Evolutionary conservation across 2,329 filamentous ascomycete species (phyloP), one percentile per base, ranked within the genome.

Genomic region (Trichophyton benhamiae): DNA sequence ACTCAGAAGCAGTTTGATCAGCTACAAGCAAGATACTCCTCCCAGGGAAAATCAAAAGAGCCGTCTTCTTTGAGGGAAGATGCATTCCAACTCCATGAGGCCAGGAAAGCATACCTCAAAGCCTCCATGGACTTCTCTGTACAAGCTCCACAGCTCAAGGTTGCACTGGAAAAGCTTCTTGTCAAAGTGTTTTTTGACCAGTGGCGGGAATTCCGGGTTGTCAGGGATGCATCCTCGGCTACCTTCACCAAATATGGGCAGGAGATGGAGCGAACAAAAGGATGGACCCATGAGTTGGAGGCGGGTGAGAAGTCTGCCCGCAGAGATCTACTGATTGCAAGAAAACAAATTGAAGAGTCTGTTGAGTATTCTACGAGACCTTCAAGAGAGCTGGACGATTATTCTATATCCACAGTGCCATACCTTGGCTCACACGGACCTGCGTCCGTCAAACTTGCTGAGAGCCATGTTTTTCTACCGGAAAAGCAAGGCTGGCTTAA

Each of bases 401-500:
- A 99, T 72, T 88, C 88, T 65, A 80, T 88, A 6, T 95, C 89
- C 0, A 96, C 92, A 0, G 90, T 96, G 2, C 89, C 91, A 6
- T 96, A 90, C 70, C 80, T 96, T 17, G 88, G 89, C 5, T 87
- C 78, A 7, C 78, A 85, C 68, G 79, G 87, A 1, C 84, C 89
- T 0, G 81, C 88, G 36, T 83, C 78, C 0, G 75, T 87, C 9
- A 85, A 86, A 62, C 80, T 80, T 53, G 71, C 73, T 13, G 72
- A 74, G 48, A 76, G 76, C 20, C 67, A 68, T 44, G 65, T 60
- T 38, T 71, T 72, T 69, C 82, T 72, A 71, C 78, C 69, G 65
- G 91, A 96, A 74, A 97, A 96, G 73, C 94, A 97, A 73, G 91
- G 92, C 2, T 99, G 94, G 94, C 77, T 99, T 1, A 95, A 91